Evolutionary conservation across 2,329 filamentous ascomycete species (phyloP).

Genomic region (Pseudogymnoascus sp.): DNA sequence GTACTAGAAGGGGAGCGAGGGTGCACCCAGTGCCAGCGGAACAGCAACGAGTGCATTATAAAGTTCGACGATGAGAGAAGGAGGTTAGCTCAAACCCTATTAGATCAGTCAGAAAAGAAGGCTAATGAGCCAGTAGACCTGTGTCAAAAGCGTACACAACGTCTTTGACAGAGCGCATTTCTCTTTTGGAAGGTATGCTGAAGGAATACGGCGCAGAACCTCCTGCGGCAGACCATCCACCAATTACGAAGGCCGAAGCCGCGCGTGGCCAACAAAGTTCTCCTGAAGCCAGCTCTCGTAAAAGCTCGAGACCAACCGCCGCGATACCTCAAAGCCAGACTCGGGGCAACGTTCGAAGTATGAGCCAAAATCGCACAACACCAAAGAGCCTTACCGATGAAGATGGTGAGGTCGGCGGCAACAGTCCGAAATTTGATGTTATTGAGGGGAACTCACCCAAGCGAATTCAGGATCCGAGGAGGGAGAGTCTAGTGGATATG

Average conservation of each 20-base stretch:
- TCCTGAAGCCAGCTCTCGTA: too few species aligned
- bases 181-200: slow-evolving; percentile 46
- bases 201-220: slow-evolving; percentile 42
- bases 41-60: slow-evolving; percentile 47
- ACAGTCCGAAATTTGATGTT: background rate
- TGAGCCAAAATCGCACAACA: slow-evolving; percentile 14
- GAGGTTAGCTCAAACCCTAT: slow-evolving; percentile 34
- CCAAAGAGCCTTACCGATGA: slow-evolving; percentile 17
- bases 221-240: slow-evolving; percentile 47
- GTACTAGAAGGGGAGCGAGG: slow-evolving; percentile 44
- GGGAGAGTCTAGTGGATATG: slow-evolving; percentile 43
- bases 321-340: background rate
- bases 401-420: slow-evolving; percentile 15
- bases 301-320: background rate
- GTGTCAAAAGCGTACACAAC: slow-evolving; percentile 54
- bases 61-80: slow-evolving; percentile 52
- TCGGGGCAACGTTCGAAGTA: too few species aligned
- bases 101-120: background rate
- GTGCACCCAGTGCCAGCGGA: slow-evolving; percentile 47
- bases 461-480: slow-evolving; percentile 34
- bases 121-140: slow-evolving; percentile 34
- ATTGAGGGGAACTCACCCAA: slow-evolving; percentile 13
- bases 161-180: slow-evolving; percentile 48
- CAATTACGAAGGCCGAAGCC: slow-evolving; percentile 42
- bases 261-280: slow-evolving; percentile 25